Evolutionary conservation across 306 rosid species (phyloP).

Genomic region (Trichosanthes cucumerina): DNA sequence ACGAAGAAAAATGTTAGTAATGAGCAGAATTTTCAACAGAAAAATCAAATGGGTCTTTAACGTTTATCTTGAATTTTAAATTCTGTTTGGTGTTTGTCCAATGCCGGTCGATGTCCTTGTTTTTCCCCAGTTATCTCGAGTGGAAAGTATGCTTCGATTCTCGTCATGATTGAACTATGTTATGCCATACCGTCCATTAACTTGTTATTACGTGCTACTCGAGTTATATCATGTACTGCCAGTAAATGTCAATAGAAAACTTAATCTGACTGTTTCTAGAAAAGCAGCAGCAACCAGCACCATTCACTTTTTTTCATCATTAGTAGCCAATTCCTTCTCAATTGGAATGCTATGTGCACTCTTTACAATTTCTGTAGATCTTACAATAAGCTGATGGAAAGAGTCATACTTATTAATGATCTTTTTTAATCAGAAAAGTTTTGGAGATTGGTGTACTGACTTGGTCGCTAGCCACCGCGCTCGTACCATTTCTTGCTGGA

Average conservation of each 20-base stretch:
- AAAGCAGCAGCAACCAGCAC: background rate
- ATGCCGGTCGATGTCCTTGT: background rate
- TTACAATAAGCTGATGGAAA: background rate
- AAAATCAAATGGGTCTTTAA: background rate
- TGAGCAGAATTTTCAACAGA: background rate
- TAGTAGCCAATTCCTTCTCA: background rate
- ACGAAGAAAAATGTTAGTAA: background rate
- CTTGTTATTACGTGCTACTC: background rate
- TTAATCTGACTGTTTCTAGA: background rate
- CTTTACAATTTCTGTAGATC: background rate
- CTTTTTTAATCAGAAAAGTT: slow-evolving; percentile 55
- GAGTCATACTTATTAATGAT: slow-evolving; percentile 4
- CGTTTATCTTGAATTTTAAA: background rate
- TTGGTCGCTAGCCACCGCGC: slow-evolving; percentile 85
- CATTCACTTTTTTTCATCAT: background rate
- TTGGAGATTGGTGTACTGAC: slow-evolving; percentile 66
- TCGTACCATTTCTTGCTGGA: slow-evolving; percentile 87
- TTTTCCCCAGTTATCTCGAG: background rate
- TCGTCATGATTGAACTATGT: background rate
- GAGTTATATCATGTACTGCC: background rate
- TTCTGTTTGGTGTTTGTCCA: background rate
- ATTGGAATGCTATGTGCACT: background rate
- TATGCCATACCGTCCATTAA: background rate
- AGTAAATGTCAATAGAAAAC: background rate
- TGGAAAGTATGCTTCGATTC: background rate